Evolutionary conservation across 345 rosid species (phyloP).

Genomic region (Excoecaria cochinchinensis): DNA sequence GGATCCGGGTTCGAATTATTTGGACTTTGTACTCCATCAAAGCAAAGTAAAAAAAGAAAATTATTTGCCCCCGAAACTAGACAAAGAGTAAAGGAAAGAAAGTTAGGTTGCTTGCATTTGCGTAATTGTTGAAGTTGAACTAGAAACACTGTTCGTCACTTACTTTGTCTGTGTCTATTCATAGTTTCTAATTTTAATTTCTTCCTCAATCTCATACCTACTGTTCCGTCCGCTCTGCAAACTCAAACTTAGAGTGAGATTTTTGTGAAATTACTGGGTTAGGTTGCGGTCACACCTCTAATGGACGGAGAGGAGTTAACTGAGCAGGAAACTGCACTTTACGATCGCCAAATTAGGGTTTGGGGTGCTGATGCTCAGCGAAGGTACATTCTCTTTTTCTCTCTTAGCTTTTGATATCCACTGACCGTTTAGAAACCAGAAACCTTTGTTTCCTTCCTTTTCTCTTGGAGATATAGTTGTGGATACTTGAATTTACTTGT

Average conservation of each 20-base stretch:
- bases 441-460: too few species aligned
- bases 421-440: not conserved
- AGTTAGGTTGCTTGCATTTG: not conserved
- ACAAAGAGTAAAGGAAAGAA: too few species aligned
- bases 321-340: conserved; percentile 92
- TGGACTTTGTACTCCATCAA: not conserved
- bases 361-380: conserved; percentile 99
- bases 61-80: not conserved
- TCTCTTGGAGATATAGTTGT: not conserved
- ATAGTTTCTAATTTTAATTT: not conserved
- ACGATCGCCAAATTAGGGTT: conserved; percentile 97
- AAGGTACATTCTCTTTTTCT: conserved; percentile 45
- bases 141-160: too few species aligned
- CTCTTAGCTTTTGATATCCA: not conserved
- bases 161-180: not conserved
- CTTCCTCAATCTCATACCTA: not conserved
- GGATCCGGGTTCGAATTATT: too few species aligned
- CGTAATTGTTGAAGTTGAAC: too few species aligned
- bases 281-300: conserved; percentile 23
- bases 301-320: conserved; percentile 94
- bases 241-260: not conserved
- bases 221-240: not conserved
- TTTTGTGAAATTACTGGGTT: not conserved
- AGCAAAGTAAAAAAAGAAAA: not conserved
- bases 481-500: not conserved